Base-by-base conservation (phyloP, 2,329 filamentous ascomycete species). In the Tolypocladium nubicola region DNA sequence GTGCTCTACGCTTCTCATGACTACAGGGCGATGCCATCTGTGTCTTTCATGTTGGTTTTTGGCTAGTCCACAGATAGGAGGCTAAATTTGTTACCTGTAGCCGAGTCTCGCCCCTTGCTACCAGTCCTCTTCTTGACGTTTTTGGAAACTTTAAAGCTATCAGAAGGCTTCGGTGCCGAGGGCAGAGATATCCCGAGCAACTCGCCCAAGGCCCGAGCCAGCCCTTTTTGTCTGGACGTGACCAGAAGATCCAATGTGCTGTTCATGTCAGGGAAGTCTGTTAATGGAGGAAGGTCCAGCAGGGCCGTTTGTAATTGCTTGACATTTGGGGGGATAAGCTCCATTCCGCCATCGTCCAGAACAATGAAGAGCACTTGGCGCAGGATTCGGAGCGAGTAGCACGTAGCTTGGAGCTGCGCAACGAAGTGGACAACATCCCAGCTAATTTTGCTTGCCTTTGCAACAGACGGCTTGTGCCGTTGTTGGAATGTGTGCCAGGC, bases 341-440 rank as follows among this genome's bases (percentile, higher is more conserved):
- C 41, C 43, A 39, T 38, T 8, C 54, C 45, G 35, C 56, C 53
- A 4, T 57, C 53, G 4, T 57, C 33, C 2, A 58, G 33, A 6
- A 55, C 56, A 21, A 66, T 52, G 1, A 62, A 60, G 2, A 75
- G 55, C 10, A 73, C 64, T 30, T 72, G 71, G 2, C 79, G 60
- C 4, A 84, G 57, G 30, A 75, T 65, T n/a, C 83, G 76, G 1
- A 88, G 65, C 0, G 85, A 87, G 64, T 88, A 88, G 7, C 83
- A 68, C 0, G 78, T 74, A 5, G 81, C 81, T 56, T 86, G 81
- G 0, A 84, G 68, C 61, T 86, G 82, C 0, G 85, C 84, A 10
- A 77, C 67, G 53, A 87, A 74, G 63, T 90, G 86, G 49, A 87
- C 69, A 21, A 79, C 71, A 11, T 79, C 73, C 87, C 86, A 89